phyloP scores from a whole-genome alignment of 352 stramenopile species.

The Vaucheria bursata region DNA sequence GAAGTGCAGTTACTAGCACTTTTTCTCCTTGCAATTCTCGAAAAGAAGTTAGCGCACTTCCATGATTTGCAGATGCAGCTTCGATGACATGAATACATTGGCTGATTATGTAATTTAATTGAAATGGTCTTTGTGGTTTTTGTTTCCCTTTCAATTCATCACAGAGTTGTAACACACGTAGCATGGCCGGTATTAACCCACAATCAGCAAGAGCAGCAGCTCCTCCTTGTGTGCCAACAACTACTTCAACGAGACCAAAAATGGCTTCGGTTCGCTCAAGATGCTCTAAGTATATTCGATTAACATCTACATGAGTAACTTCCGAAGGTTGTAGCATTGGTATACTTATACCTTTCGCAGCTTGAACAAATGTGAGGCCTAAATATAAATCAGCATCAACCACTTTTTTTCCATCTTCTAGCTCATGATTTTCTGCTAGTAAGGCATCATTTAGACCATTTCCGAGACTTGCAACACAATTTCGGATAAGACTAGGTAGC shows the following conservation, averaged over 20 bases:
- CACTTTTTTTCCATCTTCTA: not conserved
- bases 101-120: conserved; percentile 22
- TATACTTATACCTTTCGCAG: not conserved
- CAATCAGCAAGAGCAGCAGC: conserved; percentile 40
- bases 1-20: conserved; percentile 2
- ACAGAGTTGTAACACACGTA: conserved; percentile 37
- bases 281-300: not conserved
- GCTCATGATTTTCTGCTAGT: no score
- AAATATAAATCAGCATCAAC: conserved; percentile 32
- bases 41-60: conserved; percentile 25
- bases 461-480: conserved; percentile 25
- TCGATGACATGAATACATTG: conserved; percentile 45
- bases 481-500: conserved; percentile 34
- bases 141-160: conserved; percentile 10
- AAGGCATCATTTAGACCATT: conserved; percentile 21
- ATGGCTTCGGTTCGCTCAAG: conserved; percentile 25
- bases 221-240: conserved; percentile 29
- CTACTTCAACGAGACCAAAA: conserved; percentile 31
- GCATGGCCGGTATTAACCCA: conserved; percentile 36
- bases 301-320: not conserved
- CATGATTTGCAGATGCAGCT: conserved; percentile 30
- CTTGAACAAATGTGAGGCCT: conserved; percentile 35
- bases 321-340: not conserved
- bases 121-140: conserved; percentile 25
- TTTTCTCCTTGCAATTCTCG: conserved; percentile 21